Conservation (phyloP, 2,329 filamentous ascomycete genomes). For the Leptographium procerum region DNA sequence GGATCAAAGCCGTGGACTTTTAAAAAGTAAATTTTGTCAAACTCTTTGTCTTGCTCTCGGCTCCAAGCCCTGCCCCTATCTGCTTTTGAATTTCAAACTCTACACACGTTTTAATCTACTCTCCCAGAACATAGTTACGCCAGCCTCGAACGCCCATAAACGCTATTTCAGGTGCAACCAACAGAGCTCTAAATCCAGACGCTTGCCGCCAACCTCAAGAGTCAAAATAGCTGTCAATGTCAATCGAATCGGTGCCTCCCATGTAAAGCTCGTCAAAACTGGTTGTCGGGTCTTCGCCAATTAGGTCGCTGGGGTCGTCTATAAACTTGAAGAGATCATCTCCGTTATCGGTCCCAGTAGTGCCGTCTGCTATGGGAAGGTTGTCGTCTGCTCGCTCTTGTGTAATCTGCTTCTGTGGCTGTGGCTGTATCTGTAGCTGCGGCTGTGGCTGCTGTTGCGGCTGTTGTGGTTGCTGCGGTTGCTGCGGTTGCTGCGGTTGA, state of each 20-base stretch:
- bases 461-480: not conserved
- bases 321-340: constrained; percentile 38
- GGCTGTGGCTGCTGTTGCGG: not conserved
- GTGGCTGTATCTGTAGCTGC: not conserved
- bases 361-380: not conserved
- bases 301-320: constrained; percentile 26
- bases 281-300: constrained; percentile 25
- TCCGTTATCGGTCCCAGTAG: constrained; percentile 18
- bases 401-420: not conserved
- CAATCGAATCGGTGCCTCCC: constrained; percentile 30
- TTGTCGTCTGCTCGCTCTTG: constrained; percentile 12
- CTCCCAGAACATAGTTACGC: not conserved
- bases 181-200: not conserved
- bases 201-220: not conserved
- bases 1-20: too few species aligned
- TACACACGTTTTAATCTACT: not conserved
- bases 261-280: constrained; percentile 40
- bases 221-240: constrained; percentile 13
- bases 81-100: not conserved
- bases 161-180: not conserved
- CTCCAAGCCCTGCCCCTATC: too few species aligned
- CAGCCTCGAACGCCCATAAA: not conserved
- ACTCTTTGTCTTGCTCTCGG: not conserved
- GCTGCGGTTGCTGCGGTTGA: not conserved
- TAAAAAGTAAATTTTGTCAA: not conserved